Percentiles rank a stretch among this genome's conserved stretches.
Conservation (phyloP, 768 basidiomycete genomes). For the Candolleomyces aberdarensis region DNA sequence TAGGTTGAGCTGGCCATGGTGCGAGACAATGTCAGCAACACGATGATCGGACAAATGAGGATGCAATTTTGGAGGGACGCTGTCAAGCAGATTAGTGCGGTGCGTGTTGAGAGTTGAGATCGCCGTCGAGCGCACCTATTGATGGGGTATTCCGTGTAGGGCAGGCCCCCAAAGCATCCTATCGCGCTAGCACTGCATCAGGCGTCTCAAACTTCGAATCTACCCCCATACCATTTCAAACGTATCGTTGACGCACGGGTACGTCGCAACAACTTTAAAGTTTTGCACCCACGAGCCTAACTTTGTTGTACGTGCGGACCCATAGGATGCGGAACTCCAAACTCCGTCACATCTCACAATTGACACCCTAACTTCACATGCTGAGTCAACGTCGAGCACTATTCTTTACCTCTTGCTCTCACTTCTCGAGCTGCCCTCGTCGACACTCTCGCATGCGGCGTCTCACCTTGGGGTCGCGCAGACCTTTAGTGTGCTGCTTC, state of each 20-base stretch:
- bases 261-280: constrained; percentile 22
- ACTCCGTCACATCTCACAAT: constrained; percentile 63
- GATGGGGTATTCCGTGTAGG: constrained; percentile 36
- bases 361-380: constrained; percentile 66
- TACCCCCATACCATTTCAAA: constrained; percentile 76
- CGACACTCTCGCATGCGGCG: constrained; percentile 68
- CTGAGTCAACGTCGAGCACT: constrained; percentile 79
- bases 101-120: constrained; percentile 28
- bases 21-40: constrained; percentile 72
- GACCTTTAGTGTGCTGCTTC: constrained; percentile 66
- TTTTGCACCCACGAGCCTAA: constrained; percentile 10
- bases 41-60: constrained; percentile 76
- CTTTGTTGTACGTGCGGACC: constrained; percentile 11
- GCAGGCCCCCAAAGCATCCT: constrained; percentile 76
- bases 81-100: constrained; percentile 63
- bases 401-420: constrained; percentile 75
- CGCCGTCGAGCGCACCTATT: constrained; percentile 12
- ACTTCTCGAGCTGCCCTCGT: constrained; percentile 51
- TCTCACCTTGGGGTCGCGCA: constrained; percentile 80
- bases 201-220: constrained; percentile 43
- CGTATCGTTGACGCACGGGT: constrained; percentile 85
- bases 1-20: constrained; percentile 77
- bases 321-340: constrained; percentile 64
- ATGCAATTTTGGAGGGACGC: constrained; percentile 89
- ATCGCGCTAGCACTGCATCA: constrained; percentile 71